phyloP scores from a whole-genome alignment of 2,329 filamentous ascomycete genomes.

The Didymella arachidicola region DNA sequence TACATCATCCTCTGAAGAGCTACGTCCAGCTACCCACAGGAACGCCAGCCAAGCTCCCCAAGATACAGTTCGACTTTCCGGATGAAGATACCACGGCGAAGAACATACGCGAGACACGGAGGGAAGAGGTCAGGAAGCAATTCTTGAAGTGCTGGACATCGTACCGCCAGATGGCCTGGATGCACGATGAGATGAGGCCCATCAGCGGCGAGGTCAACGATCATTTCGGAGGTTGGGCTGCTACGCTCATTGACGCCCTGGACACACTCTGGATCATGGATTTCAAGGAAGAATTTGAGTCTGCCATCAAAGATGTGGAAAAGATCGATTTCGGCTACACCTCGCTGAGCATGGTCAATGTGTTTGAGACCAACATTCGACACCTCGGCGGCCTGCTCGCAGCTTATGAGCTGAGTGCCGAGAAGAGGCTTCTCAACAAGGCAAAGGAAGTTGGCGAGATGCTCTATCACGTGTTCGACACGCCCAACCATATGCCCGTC shows the following conservation, averaged over 20 bases:
- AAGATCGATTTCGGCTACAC: slow-evolving; percentile 55
- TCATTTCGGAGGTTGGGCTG: slow-evolving; percentile 58
- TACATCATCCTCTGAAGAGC: slow-evolving; percentile 51
- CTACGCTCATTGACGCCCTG: slow-evolving; percentile 56
- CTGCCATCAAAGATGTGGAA: slow-evolving; percentile 54
- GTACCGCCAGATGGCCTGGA: slow-evolving; percentile 57
- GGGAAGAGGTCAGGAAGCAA: slow-evolving; percentile 51
- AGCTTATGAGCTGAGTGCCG: slow-evolving; percentile 86
- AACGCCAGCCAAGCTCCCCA: slow-evolving; percentile 50
- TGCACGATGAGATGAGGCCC: slow-evolving; percentile 58
- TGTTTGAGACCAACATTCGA: slow-evolving; percentile 68
- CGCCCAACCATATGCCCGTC: slow-evolving; percentile 88
- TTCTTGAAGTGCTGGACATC: slow-evolving; percentile 56
- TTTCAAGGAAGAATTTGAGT: slow-evolving; percentile 56
- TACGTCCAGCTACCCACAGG: slow-evolving; percentile 50
- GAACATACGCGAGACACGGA: slow-evolving; percentile 46
- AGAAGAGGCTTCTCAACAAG: slow-evolving; percentile 76
- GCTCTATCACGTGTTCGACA: slow-evolving; percentile 84
- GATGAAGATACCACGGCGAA: slow-evolving; percentile 45
- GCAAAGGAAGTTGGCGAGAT: slow-evolving; percentile 81
- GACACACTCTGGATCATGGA: slow-evolving; percentile 60
- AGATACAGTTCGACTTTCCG: slow-evolving; percentile 54
- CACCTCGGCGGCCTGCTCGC: slow-evolving; percentile 86
- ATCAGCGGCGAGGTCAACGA: slow-evolving; percentile 52
- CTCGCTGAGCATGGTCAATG: slow-evolving; percentile 52